These are phyloP conservation scores for Aspergillaceae sp. DNA, from an alignment of 2,329 filamentous ascomycete species.

Conservation along the genomic window DNA sequence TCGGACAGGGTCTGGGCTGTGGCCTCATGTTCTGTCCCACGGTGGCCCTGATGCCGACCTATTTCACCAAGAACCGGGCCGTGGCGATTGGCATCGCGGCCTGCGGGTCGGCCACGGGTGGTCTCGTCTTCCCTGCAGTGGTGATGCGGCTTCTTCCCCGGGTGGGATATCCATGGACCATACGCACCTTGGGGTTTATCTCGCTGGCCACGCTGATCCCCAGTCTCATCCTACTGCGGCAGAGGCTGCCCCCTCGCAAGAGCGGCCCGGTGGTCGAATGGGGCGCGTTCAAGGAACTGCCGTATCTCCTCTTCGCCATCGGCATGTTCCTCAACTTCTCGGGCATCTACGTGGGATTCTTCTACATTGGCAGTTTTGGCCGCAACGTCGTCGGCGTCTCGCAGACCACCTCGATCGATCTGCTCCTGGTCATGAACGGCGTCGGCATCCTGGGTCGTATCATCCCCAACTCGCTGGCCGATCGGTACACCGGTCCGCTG, in stretches of 20 bases:
- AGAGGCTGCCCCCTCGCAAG: slow-evolving; percentile 42
- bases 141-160: slow-evolving; percentile 49
- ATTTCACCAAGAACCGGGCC: slow-evolving; percentile 52
- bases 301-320: slow-evolving; percentile 38
- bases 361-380: slow-evolving; percentile 38
- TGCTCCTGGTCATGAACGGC: slow-evolving; percentile 59
- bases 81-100: slow-evolving; percentile 54
- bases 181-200: slow-evolving; percentile 54
- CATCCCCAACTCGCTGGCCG: slow-evolving; percentile 51
- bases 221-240: slow-evolving; percentile 39
- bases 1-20: slow-evolving; percentile 50
- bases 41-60: slow-evolving; percentile 49
- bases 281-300: slow-evolving; percentile 42
- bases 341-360: slow-evolving; percentile 48
- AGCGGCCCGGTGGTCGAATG: slow-evolving; percentile 46
- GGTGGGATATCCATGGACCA: slow-evolving; percentile 57
- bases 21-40: slow-evolving; percentile 49
- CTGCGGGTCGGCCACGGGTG: slow-evolving; percentile 53
- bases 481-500: slow-evolving; percentile 49
- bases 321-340: slow-evolving; percentile 42
- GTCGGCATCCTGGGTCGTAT: slow-evolving; percentile 52
- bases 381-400: slow-evolving; percentile 33
- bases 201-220: slow-evolving; percentile 41
- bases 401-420: slow-evolving; percentile 44
- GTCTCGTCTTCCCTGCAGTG: slow-evolving; percentile 55